Conservation (phyloP, 2,329 filamentous ascomycete genomes). For the Fusarium foetens region DNA sequence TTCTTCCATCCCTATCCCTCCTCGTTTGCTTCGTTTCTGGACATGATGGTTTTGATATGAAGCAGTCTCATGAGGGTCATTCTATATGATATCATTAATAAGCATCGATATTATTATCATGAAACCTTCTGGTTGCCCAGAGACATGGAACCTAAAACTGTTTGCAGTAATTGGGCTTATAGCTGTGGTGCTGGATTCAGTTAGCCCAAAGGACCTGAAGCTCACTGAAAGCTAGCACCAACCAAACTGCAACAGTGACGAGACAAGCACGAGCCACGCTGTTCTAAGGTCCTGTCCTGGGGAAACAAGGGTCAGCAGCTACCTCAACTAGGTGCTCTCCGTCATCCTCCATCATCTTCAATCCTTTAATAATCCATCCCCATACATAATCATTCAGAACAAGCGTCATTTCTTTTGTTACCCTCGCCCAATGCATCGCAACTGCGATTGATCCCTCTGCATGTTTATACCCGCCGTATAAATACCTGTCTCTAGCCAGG, state of each 20-base stretch:
- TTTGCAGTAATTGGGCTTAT: not conserved
- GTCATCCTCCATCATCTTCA: slow-evolving; percentile 21
- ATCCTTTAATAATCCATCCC: slow-evolving; percentile 1
- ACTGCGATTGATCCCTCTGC: slow-evolving; percentile 5
- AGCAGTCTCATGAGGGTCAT: not conserved
- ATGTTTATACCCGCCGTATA: slow-evolving; percentile 4
- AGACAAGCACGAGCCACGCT: slow-evolving; percentile 37
- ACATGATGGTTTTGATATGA: not conserved
- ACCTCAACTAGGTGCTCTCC: not conserved
- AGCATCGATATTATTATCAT: not conserved
- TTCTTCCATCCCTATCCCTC: not conserved
- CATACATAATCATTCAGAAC: not conserved
- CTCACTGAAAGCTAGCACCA: slow-evolving; percentile 1
- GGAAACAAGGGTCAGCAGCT: slow-evolving; percentile 26
- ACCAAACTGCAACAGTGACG: slow-evolving; percentile 28
- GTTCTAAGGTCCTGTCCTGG: slow-evolving; percentile 1
- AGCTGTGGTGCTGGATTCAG: not conserved
- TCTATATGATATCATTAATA: not conserved
- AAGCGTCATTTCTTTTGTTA: not conserved
- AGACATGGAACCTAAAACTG: not conserved
- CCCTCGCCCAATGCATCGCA: not conserved
- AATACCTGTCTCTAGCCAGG: slow-evolving; percentile 9
- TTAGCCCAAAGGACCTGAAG: not conserved
- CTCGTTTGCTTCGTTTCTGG: not conserved
- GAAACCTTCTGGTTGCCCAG: not conserved